Base-by-base conservation (phyloP, 2,329 filamentous ascomycete species). In the Trichoderma sp. region DNA sequence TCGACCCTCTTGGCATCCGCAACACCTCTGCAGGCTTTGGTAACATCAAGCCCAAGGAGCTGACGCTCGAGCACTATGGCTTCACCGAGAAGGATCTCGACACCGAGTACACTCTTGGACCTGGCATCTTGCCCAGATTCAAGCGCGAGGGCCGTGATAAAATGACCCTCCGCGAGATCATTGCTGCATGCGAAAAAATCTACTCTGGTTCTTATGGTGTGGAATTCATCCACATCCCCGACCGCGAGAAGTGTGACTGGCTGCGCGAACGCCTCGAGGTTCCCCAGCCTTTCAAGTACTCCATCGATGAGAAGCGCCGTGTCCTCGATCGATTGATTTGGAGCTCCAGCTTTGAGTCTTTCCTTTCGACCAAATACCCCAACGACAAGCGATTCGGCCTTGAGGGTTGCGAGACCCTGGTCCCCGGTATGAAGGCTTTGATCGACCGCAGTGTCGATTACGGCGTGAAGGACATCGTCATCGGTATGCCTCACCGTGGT, bases 301-400 rank as follows among this genome's bases (percentile, higher is more conserved):
- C 94, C 1, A 92, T 97, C 73, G 96, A 98, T 79, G 96, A 99
- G 88, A 99, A 99, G 90, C 93, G 96, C 80, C 91, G 96, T 76
- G 97, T 99, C 77, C 88, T 99, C 76, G 96, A 99, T 84, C 93
- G 96, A 80, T 87, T 99, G 75, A 99, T 99, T 82, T 99, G 96
- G 96, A 95, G 93, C 81, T 97, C 95, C 75, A 98, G 94, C 84
- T 99, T 99, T 82, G 96, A 99, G 85, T 85, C 90, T 73, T 99
- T 99, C 88, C 86, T 97, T 76, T 91, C 96, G 71, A 98, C 94
- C 72, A 99, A 99, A 84, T 98, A 98, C 84, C 96, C 96, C 82
- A 99, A 99, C 84, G 96, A 99, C 85, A 99, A 99, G 89, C 93
- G 96, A 80, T 99, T 99, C 83, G 96, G 96, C 85, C 90, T 99